Conservation (phyloP, 495 filamentous ascomycete species). For the Penicillium alfredii region DNA sequence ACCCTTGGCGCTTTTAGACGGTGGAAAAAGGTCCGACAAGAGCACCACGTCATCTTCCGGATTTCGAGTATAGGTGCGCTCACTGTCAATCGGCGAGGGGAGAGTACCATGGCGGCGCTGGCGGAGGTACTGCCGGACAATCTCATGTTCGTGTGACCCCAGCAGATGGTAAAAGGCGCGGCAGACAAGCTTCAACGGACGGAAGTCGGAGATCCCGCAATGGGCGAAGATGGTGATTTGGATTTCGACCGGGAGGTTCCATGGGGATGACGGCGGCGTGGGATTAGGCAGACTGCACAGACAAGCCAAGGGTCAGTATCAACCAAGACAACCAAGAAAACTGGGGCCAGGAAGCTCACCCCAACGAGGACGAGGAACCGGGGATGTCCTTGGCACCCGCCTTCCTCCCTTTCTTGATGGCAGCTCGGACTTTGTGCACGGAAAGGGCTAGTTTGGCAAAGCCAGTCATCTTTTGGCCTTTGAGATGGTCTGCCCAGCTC, state of each 20-base stretch:
- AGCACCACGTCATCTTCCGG: conserved; percentile 43
- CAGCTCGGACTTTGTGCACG: conserved; percentile 32
- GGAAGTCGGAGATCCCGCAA: conserved; percentile 35
- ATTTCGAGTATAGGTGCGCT: conserved; percentile 38
- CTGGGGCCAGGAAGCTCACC: conserved; percentile 18
- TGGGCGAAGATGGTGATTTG: conserved; percentile 42
- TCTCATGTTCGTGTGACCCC: conserved; percentile 33
- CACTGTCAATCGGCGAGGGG: conserved; percentile 35
- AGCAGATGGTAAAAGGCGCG: conserved; percentile 34
- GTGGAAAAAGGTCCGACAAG: conserved; percentile 42
- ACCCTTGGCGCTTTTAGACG: conserved; percentile 38
- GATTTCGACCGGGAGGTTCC: conserved; percentile 41
- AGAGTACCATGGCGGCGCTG: conserved; percentile 43
- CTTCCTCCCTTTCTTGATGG: conserved; percentile 29
- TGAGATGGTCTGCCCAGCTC: conserved; percentile 27
- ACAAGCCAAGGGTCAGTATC: too few relatives aligned
- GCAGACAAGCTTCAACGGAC: conserved; percentile 37
- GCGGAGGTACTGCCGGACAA: conserved; percentile 40
- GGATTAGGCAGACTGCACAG: too few relatives aligned
- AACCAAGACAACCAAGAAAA: background rate
- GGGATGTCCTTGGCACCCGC: conserved; percentile 22
- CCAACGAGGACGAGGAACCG: conserved; percentile 14
- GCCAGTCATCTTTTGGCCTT: conserved; percentile 33
- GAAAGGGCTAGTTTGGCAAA: conserved; percentile 29
- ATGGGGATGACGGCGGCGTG: conserved; percentile 31